Evolutionary conservation across 2,329 filamentous ascomycete genomes (phyloP).

Genomic region (Fusarium albidum): DNA sequence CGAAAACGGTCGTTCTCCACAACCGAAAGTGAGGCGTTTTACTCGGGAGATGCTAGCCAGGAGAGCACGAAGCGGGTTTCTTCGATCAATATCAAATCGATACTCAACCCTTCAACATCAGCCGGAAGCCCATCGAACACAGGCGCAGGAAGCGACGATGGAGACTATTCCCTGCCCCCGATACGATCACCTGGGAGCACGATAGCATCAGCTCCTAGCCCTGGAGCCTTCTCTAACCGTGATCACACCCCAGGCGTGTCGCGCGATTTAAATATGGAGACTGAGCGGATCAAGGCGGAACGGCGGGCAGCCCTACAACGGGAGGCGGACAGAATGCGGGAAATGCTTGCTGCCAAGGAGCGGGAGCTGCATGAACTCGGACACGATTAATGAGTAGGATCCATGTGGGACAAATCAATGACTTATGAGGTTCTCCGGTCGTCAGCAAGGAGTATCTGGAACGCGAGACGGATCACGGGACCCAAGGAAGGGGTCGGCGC

Average conservation of each 20-base stretch:
- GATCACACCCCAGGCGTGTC: slow-evolving; percentile 39
- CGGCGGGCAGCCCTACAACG: slow-evolving; percentile 71
- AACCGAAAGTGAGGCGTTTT: slow-evolving; percentile 59
- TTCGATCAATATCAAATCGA: slow-evolving; percentile 80
- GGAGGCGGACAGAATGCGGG: slow-evolving; percentile 80
- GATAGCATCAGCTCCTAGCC: slow-evolving; percentile 52
- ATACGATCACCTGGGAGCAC: slow-evolving; percentile 54
- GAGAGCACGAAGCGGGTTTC: slow-evolving; percentile 70
- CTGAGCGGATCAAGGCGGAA: slow-evolving; percentile 65
- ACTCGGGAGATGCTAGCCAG: slow-evolving; percentile 48
- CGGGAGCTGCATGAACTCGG: slow-evolving; percentile 64
- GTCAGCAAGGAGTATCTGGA: slow-evolving; percentile 36
- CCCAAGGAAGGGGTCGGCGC: slow-evolving; percentile 27
- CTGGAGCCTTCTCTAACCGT: slow-evolving; percentile 48
- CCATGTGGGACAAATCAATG: slow-evolving; percentile 30
- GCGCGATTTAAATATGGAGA: slow-evolving; percentile 49
- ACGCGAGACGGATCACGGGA: slow-evolving; percentile 21
- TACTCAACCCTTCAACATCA: slow-evolving; percentile 67
- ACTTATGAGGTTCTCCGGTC: slow-evolving; percentile 37
- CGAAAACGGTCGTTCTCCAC: slow-evolving; percentile 75
- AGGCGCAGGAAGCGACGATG: slow-evolving; percentile 46
- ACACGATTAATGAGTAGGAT: slow-evolving; percentile 35
- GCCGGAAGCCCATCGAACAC: slow-evolving; percentile 34
- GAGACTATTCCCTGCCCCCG: slow-evolving; percentile 52
- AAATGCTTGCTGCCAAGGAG: slow-evolving; percentile 76